phyloP scores from a whole-genome alignment of 164 flowering plant genomes.

The Brasenia schreberi region DNA sequence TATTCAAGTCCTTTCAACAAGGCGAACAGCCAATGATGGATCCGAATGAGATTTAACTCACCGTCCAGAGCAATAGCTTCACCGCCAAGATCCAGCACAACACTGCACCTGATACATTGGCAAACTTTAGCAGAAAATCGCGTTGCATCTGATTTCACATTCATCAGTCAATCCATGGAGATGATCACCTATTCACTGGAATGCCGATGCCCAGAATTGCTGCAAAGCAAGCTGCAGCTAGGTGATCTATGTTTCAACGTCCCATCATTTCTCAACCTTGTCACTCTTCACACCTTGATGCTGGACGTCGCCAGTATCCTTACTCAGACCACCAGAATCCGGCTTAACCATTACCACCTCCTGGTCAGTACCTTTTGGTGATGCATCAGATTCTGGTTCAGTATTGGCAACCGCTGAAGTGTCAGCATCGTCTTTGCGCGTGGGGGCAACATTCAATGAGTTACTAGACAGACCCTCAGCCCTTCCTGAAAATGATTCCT shows the following conservation, averaged over 20 bases:
- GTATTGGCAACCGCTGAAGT: slow-evolving; percentile 9
- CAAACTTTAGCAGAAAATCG: too few species aligned
- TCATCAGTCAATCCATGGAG: too few species aligned
- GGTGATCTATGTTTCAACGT: not conserved
- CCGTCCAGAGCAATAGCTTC: too few species aligned
- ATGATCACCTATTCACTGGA: too few species aligned
- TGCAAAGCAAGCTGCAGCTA: too few species aligned
- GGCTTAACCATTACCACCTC: not conserved
- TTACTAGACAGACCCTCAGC: slow-evolving; percentile 8
- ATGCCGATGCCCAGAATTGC: too few species aligned
- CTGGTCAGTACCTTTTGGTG: slow-evolving; percentile 2
- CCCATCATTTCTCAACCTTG: not conserved
- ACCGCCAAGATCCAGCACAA: too few species aligned
- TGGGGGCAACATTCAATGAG: slow-evolving; percentile 6
- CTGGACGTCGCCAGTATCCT: not conserved
- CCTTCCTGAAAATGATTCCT: slow-evolving; percentile 14
- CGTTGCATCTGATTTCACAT: too few species aligned
- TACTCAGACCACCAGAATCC: not conserved
- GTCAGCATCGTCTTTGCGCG: slow-evolving; percentile 1
- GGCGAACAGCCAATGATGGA: too few species aligned
- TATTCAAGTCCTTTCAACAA: too few species aligned
- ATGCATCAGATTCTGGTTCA: slow-evolving; percentile 2
- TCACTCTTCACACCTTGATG: not conserved
- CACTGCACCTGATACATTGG: too few species aligned
- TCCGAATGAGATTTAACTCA: too few species aligned